Evolutionary conservation across 768 basidiomycete species (phyloP), one percentile per base, ranked within the genome.

Genomic region (Stropharia rugosoannulata): DNA sequence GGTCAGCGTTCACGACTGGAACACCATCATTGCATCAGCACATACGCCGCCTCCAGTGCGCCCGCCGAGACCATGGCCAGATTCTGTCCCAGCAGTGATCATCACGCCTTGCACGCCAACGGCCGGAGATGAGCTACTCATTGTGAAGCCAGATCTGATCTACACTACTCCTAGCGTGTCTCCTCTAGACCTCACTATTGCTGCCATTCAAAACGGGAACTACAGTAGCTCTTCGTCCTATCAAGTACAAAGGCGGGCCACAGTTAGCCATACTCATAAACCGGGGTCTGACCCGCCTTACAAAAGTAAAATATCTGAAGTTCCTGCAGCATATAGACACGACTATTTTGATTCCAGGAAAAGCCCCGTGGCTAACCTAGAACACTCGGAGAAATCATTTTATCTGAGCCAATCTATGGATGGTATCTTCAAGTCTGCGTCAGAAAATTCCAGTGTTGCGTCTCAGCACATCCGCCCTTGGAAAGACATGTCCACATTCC

Each of bases 41-140:
- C 42, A 47, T 39, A 40, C 53, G 11, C 58, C 16, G 39, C 50
- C 58, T 4, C 61, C 61, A 0, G 56, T 55, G 19, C 58, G 56
- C 5, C 60, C 57, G 15, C 58, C 63, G 16, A 45, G 57, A 6
- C 44, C 54, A 19, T 35, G 42, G 27, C 60, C 61, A 5, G 47
- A 32, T 15, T 45, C 54, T 6, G 38, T 63, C 40, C 66, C 66
- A 19, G 49, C 63, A 25, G 61, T 67, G n/a, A 60, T 65, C 18
- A 55, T 67, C 46, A 65, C 66, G 0, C 66, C 66, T 43, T 64
- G 59, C 16, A 64, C 62, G 7, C 64, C 66, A 4, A 57, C 57
- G 18, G 41, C 19, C 11, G 50, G 18, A 11, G 54, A 48, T n/a
- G 45, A 40, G 12, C 16, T 55, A 13, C 16, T 48, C 22, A 25